These are phyloP conservation scores for Paraphoma chrysanthemicola DNA, from an alignment of 2,329 filamentous ascomycete genomes.

Conservation along the genomic window DNA sequence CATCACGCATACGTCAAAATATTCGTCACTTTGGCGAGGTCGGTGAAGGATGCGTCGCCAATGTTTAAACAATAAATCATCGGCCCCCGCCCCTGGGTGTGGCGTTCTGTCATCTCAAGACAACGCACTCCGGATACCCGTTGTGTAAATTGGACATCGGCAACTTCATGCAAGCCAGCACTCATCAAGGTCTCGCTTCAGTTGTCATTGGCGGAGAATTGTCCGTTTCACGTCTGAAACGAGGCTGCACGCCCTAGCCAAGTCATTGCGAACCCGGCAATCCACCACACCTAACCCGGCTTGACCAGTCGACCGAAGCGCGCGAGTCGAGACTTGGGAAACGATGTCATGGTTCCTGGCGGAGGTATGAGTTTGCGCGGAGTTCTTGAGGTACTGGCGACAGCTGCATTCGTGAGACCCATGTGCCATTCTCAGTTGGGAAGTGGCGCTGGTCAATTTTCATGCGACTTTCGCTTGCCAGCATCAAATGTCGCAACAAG, in stretches of 20 bases:
- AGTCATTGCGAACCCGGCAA: background rate
- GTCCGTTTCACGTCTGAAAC: slow-evolving; percentile 31
- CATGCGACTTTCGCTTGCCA: too few species aligned
- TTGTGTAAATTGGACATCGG: slow-evolving; percentile 6
- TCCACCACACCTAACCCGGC: background rate
- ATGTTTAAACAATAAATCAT: background rate
- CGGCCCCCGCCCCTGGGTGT: background rate
- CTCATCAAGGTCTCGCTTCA: slow-evolving; percentile 11
- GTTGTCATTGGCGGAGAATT: slow-evolving; percentile 26
- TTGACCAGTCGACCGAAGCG: background rate
- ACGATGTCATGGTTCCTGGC: background rate
- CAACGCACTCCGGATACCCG: background rate
- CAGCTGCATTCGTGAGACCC: too few species aligned
- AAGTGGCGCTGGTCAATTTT: too few species aligned
- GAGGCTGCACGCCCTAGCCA: slow-evolving; percentile 13
- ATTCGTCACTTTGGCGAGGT: too few species aligned
- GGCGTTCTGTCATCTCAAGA: background rate
- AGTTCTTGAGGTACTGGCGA: background rate
- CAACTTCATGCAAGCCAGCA: slow-evolving; percentile 16
- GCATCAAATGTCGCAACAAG: background rate
- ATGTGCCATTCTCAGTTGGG: too few species aligned
- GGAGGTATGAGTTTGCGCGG: background rate
- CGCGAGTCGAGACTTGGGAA: background rate
- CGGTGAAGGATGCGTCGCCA: background rate
- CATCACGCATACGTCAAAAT: too few species aligned